Evolutionary conservation across 1,139 yeast genomes (phyloP).

Genomic region (Pneumocystis sp.): DNA sequence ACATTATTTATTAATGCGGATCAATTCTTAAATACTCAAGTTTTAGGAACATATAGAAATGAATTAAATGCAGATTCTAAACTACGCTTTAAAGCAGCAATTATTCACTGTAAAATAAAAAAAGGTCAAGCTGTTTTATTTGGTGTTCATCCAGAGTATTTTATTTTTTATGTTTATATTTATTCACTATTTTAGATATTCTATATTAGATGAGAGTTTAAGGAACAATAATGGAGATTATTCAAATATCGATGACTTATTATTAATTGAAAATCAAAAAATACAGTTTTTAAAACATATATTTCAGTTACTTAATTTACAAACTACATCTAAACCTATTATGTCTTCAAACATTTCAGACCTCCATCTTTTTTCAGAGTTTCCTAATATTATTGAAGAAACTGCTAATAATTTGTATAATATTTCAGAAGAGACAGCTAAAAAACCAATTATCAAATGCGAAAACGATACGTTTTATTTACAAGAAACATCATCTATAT

Average conservation of each 20-base stretch:
- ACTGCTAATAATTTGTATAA: neutral
- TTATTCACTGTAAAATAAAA: conserved; percentile 52
- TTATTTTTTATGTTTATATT: conserved; percentile 30
- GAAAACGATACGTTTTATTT: neutral
- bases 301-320: neutral
- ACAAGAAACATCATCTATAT: neutral
- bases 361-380: neutral
- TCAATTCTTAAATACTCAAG: conserved; percentile 17
- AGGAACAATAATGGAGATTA: neutral
- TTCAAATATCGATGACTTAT: neutral
- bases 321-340: neutral
- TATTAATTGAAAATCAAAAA: neutral
- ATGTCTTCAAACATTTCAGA: neutral
- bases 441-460: neutral
- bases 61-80: neutral
- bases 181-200: neutral
- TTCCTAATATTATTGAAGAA: neutral
- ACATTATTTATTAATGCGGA: conserved; percentile 72
- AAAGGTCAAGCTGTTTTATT: conserved; percentile 62
- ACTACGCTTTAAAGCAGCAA: conserved; percentile 36
- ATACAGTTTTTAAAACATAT: neutral
- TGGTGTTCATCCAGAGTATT: conserved; percentile 86
- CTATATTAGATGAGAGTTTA: neutral
- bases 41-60: neutral
- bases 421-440: neutral